Evolutionary conservation across 202 grass and related monocot genomes (phyloP), one percentile per base, ranked within the genome.

Genomic region (Bolboschoenoplectus hybrid): DNA sequence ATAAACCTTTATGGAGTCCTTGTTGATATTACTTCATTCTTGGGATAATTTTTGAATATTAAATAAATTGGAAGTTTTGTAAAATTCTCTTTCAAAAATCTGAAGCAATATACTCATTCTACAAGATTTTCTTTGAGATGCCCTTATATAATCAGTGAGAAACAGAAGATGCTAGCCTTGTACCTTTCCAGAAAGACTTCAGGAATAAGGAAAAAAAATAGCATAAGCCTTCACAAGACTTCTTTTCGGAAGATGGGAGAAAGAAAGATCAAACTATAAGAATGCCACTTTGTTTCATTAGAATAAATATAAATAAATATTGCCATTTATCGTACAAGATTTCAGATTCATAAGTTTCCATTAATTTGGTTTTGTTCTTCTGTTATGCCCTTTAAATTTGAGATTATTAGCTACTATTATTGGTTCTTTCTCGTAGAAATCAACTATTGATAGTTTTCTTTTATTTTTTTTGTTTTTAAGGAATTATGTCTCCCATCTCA

Each of bases 401-500:
- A 35, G 67, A 70, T 44, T 45, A 44, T 44, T 45, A 45, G 45
- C 16, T n/a, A 45, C 13, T 36, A 38, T 36, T 36, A 39, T 39
- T 67, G 9, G 35, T 67, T 57, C 55, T 38, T 13, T 70, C 39
- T 70, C 40, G 8, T n/a, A 70, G 1, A 19, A 43, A 71, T 20
- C 60, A 67, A 65, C n/a, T 46, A 9, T 67, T 82, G 26, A 67
- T 82, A 65, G 47, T 81, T 63, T 61, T 55, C 14, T 61, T 40
- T 44, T 82, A 7, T 34, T 6, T 64, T 36, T 82, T 19, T n/a
- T 0, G 14, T 67, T 51, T 63, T 82, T 17, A 82, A 82, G 80
- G 80, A 62, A 82, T 16, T 49, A 82, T 82, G 80, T 50, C 41
- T 82, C 80, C 80, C 14, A 67, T 67, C 61, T 82, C 55, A 16